A percentile compares a stretch with the other conserved stretches of the same genome.
These are phyloP conservation scores for Sphenostylis stenocarpa DNA, from an alignment of 306 rosid genomes.

Conservation along the genomic window DNA sequence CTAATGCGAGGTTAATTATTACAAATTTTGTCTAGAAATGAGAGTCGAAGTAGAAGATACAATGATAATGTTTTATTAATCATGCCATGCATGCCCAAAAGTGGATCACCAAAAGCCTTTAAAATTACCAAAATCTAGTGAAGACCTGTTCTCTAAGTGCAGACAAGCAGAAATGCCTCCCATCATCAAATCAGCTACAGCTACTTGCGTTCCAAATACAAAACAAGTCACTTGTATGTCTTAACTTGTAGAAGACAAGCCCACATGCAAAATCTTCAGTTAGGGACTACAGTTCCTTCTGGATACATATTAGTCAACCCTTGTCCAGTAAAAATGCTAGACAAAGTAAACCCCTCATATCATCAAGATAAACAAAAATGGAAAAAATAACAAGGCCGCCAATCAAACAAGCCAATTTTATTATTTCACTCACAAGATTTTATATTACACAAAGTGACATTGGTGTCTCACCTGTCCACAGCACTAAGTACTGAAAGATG, in stretches of 20 bases:
- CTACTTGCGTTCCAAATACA: conserved; percentile 33
- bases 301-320: conserved; percentile 35
- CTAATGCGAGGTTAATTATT: neutral
- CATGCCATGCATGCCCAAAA: neutral
- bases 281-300: conserved; percentile 31
- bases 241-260: conserved; percentile 34
- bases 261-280: conserved; percentile 27
- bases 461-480: conserved; percentile 59
- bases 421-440: conserved; percentile 35
- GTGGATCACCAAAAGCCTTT: neutral
- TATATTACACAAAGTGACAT: conserved; percentile 40
- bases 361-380: neutral
- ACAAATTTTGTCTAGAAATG: conserved; percentile 2
- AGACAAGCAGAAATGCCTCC: conserved; percentile 27
- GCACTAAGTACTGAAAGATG: conserved; percentile 52
- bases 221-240: conserved; percentile 29
- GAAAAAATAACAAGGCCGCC: conserved; percentile 10
- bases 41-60: neutral
- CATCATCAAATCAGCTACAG: conserved; percentile 24
- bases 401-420: conserved; percentile 32
- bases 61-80: neutral
- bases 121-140: neutral
- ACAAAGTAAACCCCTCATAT: conserved; percentile 32
- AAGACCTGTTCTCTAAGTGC: conserved; percentile 12
- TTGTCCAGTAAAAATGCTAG: conserved; percentile 35